These are phyloP conservation scores for Eucalyptus microcorys DNA, from an alignment of 345 rosid species.

Conservation along the genomic window DNA sequence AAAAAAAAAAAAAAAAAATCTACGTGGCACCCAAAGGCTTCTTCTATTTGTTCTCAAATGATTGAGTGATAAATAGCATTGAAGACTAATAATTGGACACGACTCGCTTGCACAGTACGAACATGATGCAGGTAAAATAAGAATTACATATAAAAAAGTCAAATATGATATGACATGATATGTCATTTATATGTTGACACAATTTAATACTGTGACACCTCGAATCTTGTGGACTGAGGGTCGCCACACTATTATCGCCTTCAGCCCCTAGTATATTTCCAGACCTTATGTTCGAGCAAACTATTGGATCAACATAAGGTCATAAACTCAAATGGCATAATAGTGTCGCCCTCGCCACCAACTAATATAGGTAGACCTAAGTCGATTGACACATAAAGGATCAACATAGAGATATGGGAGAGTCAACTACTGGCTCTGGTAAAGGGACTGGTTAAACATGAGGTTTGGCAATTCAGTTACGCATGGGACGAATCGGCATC, in stretches of 20 bases:
- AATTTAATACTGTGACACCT: accelerated
- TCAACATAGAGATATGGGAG: background rate
- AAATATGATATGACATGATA: background rate
- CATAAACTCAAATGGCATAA: background rate
- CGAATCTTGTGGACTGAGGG: background rate
- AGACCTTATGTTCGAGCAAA: accelerated
- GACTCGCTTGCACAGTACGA: accelerated
- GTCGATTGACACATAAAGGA: background rate
- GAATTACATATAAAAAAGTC: accelerated
- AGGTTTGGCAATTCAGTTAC: background rate
- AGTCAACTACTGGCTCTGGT: accelerated
- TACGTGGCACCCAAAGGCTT: background rate
- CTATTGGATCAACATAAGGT: background rate
- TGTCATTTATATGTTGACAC: background rate
- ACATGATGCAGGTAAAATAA: background rate
- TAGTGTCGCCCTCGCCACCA: background rate
- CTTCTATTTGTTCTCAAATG: background rate
- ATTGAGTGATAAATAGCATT: background rate
- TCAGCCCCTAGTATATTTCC: background rate
- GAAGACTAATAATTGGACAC: background rate
- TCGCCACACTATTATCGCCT: background rate
- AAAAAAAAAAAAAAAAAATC: too few relatives aligned
- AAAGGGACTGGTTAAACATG: background rate
- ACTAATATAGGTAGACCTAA: background rate
- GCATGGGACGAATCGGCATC: background rate